Percentiles rank a stretch among this genome's conserved stretches.
Conservation (phyloP, 139 green algal species). For the Zygnema circumcarinatum region DNA sequence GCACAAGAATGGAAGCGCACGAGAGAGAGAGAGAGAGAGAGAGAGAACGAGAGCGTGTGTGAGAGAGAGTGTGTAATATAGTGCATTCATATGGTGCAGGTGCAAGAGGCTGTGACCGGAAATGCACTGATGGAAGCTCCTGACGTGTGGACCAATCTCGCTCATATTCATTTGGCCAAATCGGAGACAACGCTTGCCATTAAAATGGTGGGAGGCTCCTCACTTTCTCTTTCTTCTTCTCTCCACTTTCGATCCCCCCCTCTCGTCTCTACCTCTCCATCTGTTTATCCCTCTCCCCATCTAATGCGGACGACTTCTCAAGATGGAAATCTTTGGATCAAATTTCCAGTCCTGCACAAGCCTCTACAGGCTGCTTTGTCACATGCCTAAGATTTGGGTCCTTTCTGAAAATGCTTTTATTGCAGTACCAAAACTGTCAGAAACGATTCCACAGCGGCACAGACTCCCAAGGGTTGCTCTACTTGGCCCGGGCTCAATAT, state of each 20-base stretch:
- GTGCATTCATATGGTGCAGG: too few species aligned
- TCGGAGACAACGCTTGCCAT: slow-evolving; percentile 69
- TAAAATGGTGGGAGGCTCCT: slow-evolving; percentile 60
- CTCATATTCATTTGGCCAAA: slow-evolving; percentile 75
- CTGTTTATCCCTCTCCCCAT: neutral
- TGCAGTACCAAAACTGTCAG: slow-evolving; percentile 71
- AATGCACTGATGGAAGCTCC: slow-evolving; percentile 69
- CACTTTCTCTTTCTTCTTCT: neutral
- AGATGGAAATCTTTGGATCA: too few species aligned
- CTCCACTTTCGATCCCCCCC: neutral
- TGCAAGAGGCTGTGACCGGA: slow-evolving; percentile 73
- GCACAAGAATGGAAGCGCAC: too few species aligned
- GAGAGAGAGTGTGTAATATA: too few species aligned
- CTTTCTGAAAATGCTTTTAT: neutral
- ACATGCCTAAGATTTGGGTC: neutral
- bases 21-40: too few species aligned
- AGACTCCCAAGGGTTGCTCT: slow-evolving; percentile 64
- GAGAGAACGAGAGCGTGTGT: too few species aligned
- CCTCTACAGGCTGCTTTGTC: neutral
- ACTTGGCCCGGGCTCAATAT: slow-evolving; percentile 78
- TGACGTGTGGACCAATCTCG: slow-evolving; percentile 78
- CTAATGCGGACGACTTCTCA: too few species aligned
- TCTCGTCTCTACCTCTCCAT: slow-evolving; percentile 1
- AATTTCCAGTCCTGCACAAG: neutral
- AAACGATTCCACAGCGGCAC: slow-evolving; percentile 68